phyloP scores from a whole-genome alignment of 768 basidiomycete species.

The Kwoniella sp. region DNA sequence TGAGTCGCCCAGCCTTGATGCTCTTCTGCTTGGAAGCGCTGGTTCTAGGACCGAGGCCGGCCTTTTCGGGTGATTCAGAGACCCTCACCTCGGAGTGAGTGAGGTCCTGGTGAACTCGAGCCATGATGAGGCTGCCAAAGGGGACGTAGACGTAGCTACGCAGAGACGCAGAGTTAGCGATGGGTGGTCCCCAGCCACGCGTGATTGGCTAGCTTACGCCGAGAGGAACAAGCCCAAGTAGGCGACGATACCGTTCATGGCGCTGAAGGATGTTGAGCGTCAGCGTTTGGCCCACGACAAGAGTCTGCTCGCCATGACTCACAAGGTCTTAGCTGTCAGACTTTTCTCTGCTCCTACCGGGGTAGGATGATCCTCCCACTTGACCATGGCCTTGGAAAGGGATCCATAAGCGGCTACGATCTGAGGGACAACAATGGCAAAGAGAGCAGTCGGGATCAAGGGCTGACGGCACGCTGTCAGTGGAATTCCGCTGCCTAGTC shows the following conservation, averaged over 20 bases:
- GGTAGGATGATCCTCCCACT: slow-evolving; percentile 88
- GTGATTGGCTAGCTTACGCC: slow-evolving; percentile 56
- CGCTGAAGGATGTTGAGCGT: slow-evolving; percentile 39
- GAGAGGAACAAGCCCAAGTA: slow-evolving; percentile 86
- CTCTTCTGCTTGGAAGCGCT: slow-evolving; percentile 32
- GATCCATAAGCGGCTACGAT: slow-evolving; percentile 69
- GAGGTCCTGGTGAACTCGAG: slow-evolving; percentile 51
- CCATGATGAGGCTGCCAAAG: slow-evolving; percentile 81
- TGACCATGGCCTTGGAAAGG: slow-evolving; percentile 65
- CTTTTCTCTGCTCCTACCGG: slow-evolving; percentile 71
- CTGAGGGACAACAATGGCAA: slow-evolving; percentile 72
- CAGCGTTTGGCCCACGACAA: neutral
- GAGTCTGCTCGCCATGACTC: slow-evolving; percentile 2
- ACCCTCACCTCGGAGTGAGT: slow-evolving; percentile 31
- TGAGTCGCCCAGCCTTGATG: slow-evolving; percentile 57
- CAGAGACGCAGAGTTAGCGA: slow-evolving; percentile 5
- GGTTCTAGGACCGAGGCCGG: slow-evolving; percentile 36
- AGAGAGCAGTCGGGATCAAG: slow-evolving; percentile 76
- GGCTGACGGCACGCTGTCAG: no score
- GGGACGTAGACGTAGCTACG: slow-evolving; percentile 75
- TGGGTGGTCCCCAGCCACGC: neutral
- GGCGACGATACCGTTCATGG: slow-evolving; percentile 79
- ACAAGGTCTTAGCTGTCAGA: slow-evolving; percentile 83
- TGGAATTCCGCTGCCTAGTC: no score
- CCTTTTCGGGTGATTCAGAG: slow-evolving; percentile 47